Conservation (phyloP, 2,329 filamentous ascomycete genomes). For the Ophiosphaerella narmari region DNA sequence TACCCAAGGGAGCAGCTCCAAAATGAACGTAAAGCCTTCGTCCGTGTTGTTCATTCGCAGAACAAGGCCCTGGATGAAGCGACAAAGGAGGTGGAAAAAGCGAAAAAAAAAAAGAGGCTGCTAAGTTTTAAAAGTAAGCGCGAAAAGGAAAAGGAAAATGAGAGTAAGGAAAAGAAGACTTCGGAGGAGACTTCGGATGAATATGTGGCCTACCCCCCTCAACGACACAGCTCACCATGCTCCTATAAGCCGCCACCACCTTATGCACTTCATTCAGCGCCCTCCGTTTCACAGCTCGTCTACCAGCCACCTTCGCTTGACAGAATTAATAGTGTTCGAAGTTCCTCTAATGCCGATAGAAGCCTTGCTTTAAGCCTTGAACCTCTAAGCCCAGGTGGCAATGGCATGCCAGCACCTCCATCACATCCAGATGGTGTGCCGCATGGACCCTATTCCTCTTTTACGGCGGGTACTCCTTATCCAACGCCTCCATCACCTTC, state of each 20-base stretch:
- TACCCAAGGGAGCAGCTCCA: constrained; percentile 1
- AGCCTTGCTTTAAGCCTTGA: constrained; percentile 1
- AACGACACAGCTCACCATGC: constrained; percentile 1
- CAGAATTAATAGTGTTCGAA: constrained; percentile 2
- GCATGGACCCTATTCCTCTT: not conserved
- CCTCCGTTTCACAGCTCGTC: constrained; percentile 1
- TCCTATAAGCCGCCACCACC: constrained; percentile 3
- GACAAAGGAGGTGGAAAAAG: constrained; percentile 3
- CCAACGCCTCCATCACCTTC: not conserved
- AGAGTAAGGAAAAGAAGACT: not conserved
- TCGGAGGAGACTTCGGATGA: not conserved
- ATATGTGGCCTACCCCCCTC: not conserved
- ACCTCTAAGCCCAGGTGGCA: not conserved
- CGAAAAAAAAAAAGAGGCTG: constrained; percentile 3
- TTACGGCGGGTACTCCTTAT: not conserved
- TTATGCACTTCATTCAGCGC: constrained; percentile 1
- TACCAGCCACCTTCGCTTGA: constrained; percentile 3
- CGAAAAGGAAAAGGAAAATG: constrained; percentile 3
- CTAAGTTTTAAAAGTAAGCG: not conserved
- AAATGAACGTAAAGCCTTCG: constrained; percentile 4
- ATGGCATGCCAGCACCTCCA: constrained; percentile 2
- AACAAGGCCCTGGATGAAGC: constrained; percentile 3
- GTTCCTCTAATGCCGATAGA: not conserved
- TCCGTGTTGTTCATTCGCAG: constrained; percentile 1
- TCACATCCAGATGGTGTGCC: not conserved